Evolutionary conservation across 139 green algal species (phyloP), one percentile per base, ranked within the genome.

Genomic region (Axilococcus clingmanii): DNA sequence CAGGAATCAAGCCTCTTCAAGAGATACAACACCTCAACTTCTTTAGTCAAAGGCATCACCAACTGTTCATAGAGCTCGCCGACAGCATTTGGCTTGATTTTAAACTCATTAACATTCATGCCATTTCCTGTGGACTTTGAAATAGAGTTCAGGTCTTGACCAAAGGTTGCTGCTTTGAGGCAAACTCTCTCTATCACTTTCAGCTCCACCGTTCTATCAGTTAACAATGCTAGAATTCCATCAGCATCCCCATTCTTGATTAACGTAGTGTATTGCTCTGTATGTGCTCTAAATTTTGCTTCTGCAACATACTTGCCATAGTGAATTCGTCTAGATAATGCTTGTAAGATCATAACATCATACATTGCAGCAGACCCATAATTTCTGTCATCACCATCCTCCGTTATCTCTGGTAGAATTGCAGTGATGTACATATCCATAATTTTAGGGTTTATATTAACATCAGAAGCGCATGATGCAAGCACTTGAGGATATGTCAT

Each of bases 241-340:
- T 82, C 76, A 0, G 52, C 55, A 52, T 99, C 89, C 24, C 68
- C 52, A 6, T 46, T 49, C 15, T 30, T 22, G 25, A 95, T 91
- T 3, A 97, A 66, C 23, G 52, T 27, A 1, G 53, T 80, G 73
- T 97, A 98, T 47, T 82, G 43, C 24, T 85, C 86, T 16, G 72
- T 66, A 40, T 84, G 56, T 22, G 80, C 78, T 50, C 59, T 63
- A 70, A 96, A 99, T 75, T 99, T 99, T 46, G 88, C 83, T 63
- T 99, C 93, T n/a, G 93, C 93, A 20, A 99, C 91, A 65, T 95
- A 99, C 52, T 91, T 95, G 45, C 93, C 93, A 54, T 94, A 98
- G 70, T 99, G 93, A 38, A 99, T 94, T 42, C 93, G 81, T 61
- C 90, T 91, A 29, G 84, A 95, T 22, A 99, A 75, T 3, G 91